Conservation (phyloP, 768 basidiomycete genomes). For the Nevesoporus exiguus region DNA sequence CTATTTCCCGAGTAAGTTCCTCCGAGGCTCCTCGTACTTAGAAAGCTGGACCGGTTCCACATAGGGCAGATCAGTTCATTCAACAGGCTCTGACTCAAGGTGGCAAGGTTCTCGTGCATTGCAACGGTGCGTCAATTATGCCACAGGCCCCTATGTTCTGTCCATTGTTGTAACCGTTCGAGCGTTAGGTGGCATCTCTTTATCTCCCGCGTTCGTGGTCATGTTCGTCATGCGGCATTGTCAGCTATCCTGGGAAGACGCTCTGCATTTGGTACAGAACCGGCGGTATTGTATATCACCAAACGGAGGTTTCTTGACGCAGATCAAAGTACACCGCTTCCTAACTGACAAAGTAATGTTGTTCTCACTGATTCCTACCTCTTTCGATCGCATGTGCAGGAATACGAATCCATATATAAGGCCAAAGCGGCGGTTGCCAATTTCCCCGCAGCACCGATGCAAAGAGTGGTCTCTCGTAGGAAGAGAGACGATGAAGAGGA, state of each 20-base stretch:
- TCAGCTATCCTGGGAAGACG: slow-evolving; percentile 82
- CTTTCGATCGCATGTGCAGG: slow-evolving; percentile 41
- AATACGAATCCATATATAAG: slow-evolving; percentile 90
- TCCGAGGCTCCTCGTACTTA: neutral
- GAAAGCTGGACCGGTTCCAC: neutral
- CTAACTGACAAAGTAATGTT: neutral
- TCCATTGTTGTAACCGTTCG: neutral
- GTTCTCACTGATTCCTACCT: neutral
- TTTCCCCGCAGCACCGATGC: slow-evolving; percentile 43
- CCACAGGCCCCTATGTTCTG: neutral
- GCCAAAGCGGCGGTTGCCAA: slow-evolving; percentile 67
- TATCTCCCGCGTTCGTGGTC: slow-evolving; percentile 86
- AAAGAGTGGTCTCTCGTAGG: slow-evolving; percentile 49
- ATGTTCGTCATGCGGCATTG: slow-evolving; percentile 92
- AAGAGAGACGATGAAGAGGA: slow-evolving; percentile 77
- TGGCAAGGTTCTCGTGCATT: slow-evolving; percentile 83
- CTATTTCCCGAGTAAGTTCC: slow-evolving; percentile 74
- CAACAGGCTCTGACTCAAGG: slow-evolving; percentile 52
- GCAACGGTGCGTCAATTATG: slow-evolving; percentile 59
- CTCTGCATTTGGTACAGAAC: slow-evolving; percentile 84
- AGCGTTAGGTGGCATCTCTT: slow-evolving; percentile 71
- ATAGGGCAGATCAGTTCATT: slow-evolving; percentile 75
- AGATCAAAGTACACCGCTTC: slow-evolving; percentile 67
- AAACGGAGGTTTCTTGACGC: slow-evolving; percentile 86
- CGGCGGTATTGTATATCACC: slow-evolving; percentile 92